A percentile compares a stretch with the other conserved stretches of the same genome.
phyloP scores from a whole-genome alignment of 2,329 filamentous ascomycete species.

The Claviceps pazoutovae region DNA sequence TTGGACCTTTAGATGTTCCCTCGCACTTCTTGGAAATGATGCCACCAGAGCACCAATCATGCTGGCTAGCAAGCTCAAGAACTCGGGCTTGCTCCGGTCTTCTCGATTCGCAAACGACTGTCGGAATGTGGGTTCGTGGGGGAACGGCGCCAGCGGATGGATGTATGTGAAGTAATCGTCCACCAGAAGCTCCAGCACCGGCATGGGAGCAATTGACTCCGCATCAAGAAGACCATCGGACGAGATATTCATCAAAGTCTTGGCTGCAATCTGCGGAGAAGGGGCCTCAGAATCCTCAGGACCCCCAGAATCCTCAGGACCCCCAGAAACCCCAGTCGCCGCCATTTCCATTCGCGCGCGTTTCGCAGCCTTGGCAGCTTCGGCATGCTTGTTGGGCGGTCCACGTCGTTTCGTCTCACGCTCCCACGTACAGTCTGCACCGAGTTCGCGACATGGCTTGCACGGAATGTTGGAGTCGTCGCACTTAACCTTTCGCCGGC shows the following conservation, averaged over 20 bases:
- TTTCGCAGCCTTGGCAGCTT: conserved; percentile 41
- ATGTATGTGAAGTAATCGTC: conserved; percentile 79
- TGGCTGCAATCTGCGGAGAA: conserved; percentile 32
- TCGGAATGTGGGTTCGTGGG: conserved; percentile 65
- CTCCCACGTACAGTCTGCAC: conserved; percentile 43
- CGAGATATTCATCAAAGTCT: conserved; percentile 33
- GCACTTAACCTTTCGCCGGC: conserved; percentile 48
- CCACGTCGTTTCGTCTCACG: conserved; percentile 45
- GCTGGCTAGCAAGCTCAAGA: conserved; percentile 56
- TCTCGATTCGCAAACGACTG: conserved; percentile 52
- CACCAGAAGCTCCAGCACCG: conserved; percentile 53
- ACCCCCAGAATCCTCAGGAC: conserved; percentile 6
- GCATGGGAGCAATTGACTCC: conserved; percentile 58
- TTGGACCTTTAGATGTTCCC: conserved; percentile 53
- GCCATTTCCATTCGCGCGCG: conserved; percentile 25
- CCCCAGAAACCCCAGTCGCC: conserved; percentile 5
- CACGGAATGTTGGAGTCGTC: conserved; percentile 43
- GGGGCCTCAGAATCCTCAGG: conserved; percentile 17
- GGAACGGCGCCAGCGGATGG: conserved; percentile 63
- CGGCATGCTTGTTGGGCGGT: conserved; percentile 44
- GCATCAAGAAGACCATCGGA: conserved; percentile 35
- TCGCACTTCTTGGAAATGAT: conserved; percentile 59
- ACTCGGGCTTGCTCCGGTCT: conserved; percentile 51
- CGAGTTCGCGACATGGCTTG: conserved; percentile 40
- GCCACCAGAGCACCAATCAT: conserved; percentile 64